phyloP scores from a whole-genome alignment of 257 asterid genomes.

The Fraxinus anomala region DNA sequence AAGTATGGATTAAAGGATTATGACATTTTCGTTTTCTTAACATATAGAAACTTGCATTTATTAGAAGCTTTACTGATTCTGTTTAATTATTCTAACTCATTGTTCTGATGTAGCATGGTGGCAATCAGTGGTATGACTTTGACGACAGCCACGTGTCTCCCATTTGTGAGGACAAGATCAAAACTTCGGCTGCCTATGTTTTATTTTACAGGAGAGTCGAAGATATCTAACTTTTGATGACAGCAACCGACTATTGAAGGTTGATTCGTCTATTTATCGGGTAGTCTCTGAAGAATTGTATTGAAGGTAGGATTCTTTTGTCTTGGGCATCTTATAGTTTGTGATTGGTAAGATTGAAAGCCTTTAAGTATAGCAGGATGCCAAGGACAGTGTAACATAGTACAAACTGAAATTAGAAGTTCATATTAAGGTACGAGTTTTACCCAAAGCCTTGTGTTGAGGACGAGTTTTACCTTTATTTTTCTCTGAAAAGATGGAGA shows the following conservation, averaged over 20 bases:
- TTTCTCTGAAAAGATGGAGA: conserved; percentile 20
- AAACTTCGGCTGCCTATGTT: conserved; percentile 90
- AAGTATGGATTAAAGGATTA: background rate
- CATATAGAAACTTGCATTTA: background rate
- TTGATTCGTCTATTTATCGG: conserved; percentile 30
- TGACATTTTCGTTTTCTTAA: background rate
- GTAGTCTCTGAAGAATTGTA: conserved; percentile 23
- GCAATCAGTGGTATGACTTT: conserved; percentile 81
- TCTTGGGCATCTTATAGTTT: conserved; percentile 36
- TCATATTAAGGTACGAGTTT: conserved; percentile 20
- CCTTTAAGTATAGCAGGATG: conserved; percentile 43
- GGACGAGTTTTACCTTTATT: conserved; percentile 22
- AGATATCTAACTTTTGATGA: conserved; percentile 43
- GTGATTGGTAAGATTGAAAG: conserved; percentile 30
- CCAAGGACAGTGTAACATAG: conserved; percentile 38
- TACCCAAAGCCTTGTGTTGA: background rate
- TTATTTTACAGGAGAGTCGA: conserved; percentile 78
- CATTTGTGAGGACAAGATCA: conserved; percentile 75
- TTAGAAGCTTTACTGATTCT: background rate
- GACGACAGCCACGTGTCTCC: conserved; percentile 82
- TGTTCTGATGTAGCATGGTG: conserved; percentile 66
- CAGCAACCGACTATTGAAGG: conserved; percentile 35
- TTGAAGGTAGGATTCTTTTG: conserved; percentile 46
- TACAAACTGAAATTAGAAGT: conserved; percentile 36
- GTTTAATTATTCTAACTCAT: conserved; percentile 16